A percentile compares a stretch with the other conserved stretches of the same genome.
Evolutionary conservation across 1,284 basidiomycete species (phyloP).

Genomic region (Macrocystidia cucumis): DNA sequence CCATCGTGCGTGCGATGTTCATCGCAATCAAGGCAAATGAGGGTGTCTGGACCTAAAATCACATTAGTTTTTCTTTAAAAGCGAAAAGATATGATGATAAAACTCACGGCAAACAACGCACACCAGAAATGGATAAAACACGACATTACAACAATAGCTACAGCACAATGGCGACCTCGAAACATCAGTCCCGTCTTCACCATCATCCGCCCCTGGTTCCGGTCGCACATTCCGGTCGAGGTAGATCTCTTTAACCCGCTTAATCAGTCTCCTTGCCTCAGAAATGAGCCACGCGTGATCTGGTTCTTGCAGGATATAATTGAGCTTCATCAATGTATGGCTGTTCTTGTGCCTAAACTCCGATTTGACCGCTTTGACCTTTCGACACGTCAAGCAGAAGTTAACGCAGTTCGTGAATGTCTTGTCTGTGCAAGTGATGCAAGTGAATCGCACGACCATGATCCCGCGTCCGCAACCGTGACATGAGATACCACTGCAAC

Average conservation of each 20-base stretch:
- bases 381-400: conserved; percentile 20
- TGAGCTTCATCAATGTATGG: conserved; percentile 21
- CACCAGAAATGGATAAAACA: conserved; percentile 23
- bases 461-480: conserved; percentile 24
- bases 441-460: conserved; percentile 21
- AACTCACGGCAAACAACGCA: conserved; percentile 23
- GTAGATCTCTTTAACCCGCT: conserved; percentile 18
- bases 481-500: conserved; percentile 22
- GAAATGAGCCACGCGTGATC: conserved; percentile 17
- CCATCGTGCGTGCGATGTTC: too few species aligned
- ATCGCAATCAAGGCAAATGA: conserved; percentile 26
- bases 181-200: background rate
- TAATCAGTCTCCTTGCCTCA: conserved; percentile 14
- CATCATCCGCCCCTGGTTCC: conserved; percentile 5
- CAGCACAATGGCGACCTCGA: too few species aligned
- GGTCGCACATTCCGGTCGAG: conserved; percentile 13
- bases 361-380: conserved; percentile 18
- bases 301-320: conserved; percentile 23
- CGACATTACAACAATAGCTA: conserved; percentile 19
- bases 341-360: conserved; percentile 21
- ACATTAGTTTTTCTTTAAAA: background rate
- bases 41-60: conserved; percentile 22
- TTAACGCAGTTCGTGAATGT: conserved; percentile 26
- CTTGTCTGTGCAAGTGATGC: conserved; percentile 23
- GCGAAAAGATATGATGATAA: background rate